Evolutionary conservation across 2,329 filamentous ascomycete species (phyloP).

Genomic region (Cladosporium sp.): DNA sequence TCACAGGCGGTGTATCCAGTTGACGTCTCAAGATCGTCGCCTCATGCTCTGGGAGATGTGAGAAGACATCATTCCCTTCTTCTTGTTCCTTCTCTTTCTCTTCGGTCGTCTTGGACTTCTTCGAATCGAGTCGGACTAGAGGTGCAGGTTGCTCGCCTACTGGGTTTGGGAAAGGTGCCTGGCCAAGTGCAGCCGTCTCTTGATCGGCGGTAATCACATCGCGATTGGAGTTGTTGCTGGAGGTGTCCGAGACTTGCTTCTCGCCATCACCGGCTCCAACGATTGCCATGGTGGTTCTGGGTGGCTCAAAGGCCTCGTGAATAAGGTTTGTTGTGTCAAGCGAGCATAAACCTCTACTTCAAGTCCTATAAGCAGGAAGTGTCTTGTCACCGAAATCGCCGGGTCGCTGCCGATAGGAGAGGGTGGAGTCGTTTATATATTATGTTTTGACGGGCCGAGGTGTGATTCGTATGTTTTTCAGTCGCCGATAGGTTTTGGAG

Average conservation of each 20-base stretch:
- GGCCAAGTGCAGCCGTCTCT: slow-evolving; percentile 33
- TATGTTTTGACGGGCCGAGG: background rate
- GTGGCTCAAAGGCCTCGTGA: slow-evolving; percentile 2
- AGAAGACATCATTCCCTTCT: slow-evolving; percentile 35
- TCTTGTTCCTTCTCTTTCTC: slow-evolving; percentile 26
- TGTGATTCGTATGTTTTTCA: background rate
- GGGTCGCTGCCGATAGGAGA: background rate
- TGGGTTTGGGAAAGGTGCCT: slow-evolving; percentile 33
- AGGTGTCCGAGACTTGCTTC: slow-evolving; percentile 28
- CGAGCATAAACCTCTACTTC: background rate
- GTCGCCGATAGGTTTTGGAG: background rate
- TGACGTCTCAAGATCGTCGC: slow-evolving; percentile 40
- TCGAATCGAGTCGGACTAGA: slow-evolving; percentile 31
- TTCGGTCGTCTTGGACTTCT: slow-evolving; percentile 26
- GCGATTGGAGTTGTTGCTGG: slow-evolving; percentile 27
- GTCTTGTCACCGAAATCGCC: background rate
- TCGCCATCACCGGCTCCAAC: slow-evolving; percentile 19
- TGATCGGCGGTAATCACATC: slow-evolving; percentile 30
- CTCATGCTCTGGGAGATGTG: slow-evolving; percentile 42
- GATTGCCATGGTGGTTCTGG: slow-evolving; percentile 3
- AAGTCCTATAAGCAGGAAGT: background rate
- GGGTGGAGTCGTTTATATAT: background rate
- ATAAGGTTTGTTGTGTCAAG: background rate
- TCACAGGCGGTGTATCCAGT: slow-evolving; percentile 43
- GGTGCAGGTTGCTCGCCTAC: slow-evolving; percentile 30